Percentiles rank a stretch among this genome's conserved stretches.
These are phyloP conservation scores for Cystoderma amianthinum DNA, from an alignment of 768 basidiomycete species.

Conservation along the genomic window DNA sequence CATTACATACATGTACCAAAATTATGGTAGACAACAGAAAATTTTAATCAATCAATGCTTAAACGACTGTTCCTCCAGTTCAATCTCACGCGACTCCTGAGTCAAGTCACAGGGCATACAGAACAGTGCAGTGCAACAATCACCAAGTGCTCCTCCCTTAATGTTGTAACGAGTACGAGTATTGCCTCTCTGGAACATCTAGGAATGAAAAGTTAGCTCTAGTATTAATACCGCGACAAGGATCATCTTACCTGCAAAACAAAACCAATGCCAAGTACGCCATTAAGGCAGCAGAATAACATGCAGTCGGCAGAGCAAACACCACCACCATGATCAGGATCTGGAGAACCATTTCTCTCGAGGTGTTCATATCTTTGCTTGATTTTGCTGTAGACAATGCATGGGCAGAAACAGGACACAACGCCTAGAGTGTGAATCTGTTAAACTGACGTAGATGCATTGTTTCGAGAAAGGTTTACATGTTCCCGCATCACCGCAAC, in stretches of 20 bases:
- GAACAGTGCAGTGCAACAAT: constrained; percentile 31
- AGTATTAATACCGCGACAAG: neutral
- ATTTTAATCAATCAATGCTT: neutral
- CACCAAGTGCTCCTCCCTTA: constrained; percentile 30
- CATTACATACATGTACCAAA: too few relatives aligned
- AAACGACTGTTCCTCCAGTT: constrained; percentile 3
- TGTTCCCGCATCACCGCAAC: constrained; percentile 21
- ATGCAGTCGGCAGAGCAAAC: constrained; percentile 27
- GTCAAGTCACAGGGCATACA: constrained; percentile 41
- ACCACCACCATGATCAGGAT: constrained; percentile 26
- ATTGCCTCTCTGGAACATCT: constrained; percentile 26
- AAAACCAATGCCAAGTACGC: constrained; percentile 24
- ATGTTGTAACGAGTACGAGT: constrained; percentile 39
- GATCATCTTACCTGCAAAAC: constrained; percentile 29
- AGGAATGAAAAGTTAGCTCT: neutral
- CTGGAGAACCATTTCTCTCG: constrained; percentile 23
- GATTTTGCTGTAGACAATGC: constrained; percentile 30
- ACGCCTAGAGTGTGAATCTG: constrained; percentile 16
- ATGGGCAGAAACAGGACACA: constrained; percentile 32
- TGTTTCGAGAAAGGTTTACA: constrained; percentile 13
- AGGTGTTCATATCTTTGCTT: constrained; percentile 34
- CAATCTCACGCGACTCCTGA: constrained; percentile 39
- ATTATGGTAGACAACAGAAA: too few relatives aligned
- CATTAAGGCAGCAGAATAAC: constrained; percentile 21
- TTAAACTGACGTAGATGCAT: neutral